phyloP scores from a whole-genome alignment of 257 asterid genomes.

The Solanum sitiens region DNA sequence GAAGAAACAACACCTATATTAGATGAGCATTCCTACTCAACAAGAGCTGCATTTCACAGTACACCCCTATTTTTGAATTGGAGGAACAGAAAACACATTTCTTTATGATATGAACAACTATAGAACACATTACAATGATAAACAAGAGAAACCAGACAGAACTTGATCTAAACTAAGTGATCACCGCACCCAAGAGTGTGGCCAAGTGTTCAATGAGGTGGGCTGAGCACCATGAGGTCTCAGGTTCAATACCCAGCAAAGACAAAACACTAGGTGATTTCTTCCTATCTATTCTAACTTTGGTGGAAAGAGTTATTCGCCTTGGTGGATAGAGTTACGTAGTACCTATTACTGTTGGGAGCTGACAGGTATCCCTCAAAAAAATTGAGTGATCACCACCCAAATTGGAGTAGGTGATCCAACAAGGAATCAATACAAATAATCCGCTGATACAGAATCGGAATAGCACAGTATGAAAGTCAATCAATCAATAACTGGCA shows the following conservation, averaged over 20 bases:
- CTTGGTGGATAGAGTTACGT: not conserved
- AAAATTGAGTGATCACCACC: not conserved
- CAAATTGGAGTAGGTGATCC: not conserved
- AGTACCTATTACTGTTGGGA: not conserved
- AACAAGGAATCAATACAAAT: not conserved
- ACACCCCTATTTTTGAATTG: not conserved
- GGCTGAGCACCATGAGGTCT: not conserved
- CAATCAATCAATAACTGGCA: not conserved
- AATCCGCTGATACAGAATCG: not conserved
- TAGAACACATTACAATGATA: not conserved
- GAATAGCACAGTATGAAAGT: not conserved
- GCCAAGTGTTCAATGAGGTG: not conserved
- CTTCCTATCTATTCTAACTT: not conserved
- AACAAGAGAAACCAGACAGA: not conserved
- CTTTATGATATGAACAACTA: not conserved
- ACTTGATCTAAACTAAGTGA: rapidly evolving
- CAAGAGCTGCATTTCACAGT: not conserved
- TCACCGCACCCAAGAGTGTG: not conserved
- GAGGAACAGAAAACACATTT: not conserved
- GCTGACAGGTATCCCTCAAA: not conserved
- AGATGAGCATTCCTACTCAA: not conserved
- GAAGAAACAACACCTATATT: not conserved
- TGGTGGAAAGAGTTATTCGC: not conserved
- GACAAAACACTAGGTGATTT: not conserved
- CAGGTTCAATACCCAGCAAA: not conserved